Base-by-base conservation (phyloP, 23 red algal genomes). In the Chondrus crispus region DNA sequence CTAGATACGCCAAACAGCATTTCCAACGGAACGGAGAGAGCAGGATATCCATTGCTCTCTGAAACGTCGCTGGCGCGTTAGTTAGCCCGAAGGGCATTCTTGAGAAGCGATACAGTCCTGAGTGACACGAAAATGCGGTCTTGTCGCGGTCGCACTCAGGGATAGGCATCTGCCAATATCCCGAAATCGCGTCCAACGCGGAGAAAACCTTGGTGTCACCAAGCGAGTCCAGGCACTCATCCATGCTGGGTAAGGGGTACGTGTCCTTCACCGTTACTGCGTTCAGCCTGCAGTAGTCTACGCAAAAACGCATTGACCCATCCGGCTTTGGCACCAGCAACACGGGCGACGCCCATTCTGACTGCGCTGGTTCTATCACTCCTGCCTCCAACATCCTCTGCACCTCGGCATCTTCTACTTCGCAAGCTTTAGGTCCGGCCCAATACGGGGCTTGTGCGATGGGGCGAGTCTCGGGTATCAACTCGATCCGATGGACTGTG, bases 221-320 rank as follows among this genome's bases (percentile, higher is more conserved):
- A 19, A 91, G 44, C 74, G 39, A 77, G 4, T 91, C 4, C 29
- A 91, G 19, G 16, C 54, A 26, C 37, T 60, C 36, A 18, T 62
- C 26, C 10, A 85, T 20, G 37, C 84, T 74, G 63, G 19, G 6
- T 74, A 80, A 24, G 20, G 87, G 80, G 76, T 82, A 83, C 26
- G 39, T 3, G 28, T 80, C 4, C 42, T 24, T 44, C 44, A 35
- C 77, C 7, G 69, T 79, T 47, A 45, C 18, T 24, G 36, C 41
- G 44, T 91, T 91, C 49, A 91, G 55, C 6, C 30, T 39, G 24
- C 75, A 36, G 28, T 85, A 87, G 43, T 91, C 87, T 28, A 30
- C 84, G n/a, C 5, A 85, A 22, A 50, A 20, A 4, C 75, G 75
- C 38, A 62, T 14, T 41, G 44, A 8, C 9, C 22, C 12, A 60